phyloP scores from a whole-genome alignment of 2,329 filamentous ascomycete genomes.

The Ascochyta viciae-villosae region DNA sequence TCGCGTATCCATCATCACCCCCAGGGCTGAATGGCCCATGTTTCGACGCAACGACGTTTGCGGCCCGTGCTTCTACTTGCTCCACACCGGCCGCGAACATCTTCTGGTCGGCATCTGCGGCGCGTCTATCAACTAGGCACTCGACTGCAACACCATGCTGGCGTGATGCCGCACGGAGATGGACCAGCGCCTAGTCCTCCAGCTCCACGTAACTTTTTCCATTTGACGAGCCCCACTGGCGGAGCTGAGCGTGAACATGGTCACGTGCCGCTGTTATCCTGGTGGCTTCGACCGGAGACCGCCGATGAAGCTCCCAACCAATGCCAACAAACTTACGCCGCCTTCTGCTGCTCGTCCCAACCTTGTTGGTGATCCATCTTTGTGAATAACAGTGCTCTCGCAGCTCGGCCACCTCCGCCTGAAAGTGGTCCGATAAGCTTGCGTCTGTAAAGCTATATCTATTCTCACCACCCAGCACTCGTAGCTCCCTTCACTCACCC shows the following conservation, averaged over 20 bases:
- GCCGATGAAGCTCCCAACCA: constrained; percentile 44
- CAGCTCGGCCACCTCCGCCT: constrained; percentile 44
- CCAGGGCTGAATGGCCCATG: constrained; percentile 1
- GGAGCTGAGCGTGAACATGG: constrained; percentile 19
- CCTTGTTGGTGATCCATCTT: constrained; percentile 34
- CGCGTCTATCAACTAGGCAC: not conserved
- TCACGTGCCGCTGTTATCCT: constrained; percentile 40
- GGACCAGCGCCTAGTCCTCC: constrained; percentile 15
- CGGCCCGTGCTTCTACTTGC: constrained; percentile 9
- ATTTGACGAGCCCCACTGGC: constrained; percentile 18
- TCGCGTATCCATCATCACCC: constrained; percentile 6
- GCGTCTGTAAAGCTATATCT: constrained; percentile 38
- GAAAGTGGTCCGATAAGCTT: constrained; percentile 40
- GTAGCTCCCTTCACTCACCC: constrained; percentile 21
- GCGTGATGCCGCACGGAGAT: constrained; percentile 31
- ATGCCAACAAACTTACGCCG: constrained; percentile 32
- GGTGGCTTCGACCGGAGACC: constrained; percentile 38
- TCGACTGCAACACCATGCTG: constrained; percentile 27
- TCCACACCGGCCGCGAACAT: constrained; percentile 10
- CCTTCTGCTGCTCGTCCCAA: constrained; percentile 29
- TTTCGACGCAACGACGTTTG: constrained; percentile 9
- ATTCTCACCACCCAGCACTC: constrained; percentile 27
- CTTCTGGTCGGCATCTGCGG: constrained; percentile 12
- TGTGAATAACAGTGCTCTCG: constrained; percentile 32
- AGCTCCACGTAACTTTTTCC: constrained; percentile 14